phyloP scores from a whole-genome alignment of 1,284 basidiomycete genomes.

The Sporisorium sorghi region DNA sequence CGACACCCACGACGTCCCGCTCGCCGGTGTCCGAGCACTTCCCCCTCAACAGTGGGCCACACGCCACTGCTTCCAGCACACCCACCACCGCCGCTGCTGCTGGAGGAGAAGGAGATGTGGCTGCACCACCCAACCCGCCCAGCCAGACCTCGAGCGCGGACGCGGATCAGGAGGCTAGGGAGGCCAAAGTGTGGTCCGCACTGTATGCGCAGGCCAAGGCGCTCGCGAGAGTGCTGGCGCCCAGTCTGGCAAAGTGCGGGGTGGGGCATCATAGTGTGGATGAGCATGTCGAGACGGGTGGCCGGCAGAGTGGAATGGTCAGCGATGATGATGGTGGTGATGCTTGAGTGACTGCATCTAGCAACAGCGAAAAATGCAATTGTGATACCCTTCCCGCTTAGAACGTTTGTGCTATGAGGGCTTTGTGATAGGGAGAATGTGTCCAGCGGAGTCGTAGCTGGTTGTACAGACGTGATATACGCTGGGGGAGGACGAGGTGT shows the following conservation, averaged over 20 bases:
- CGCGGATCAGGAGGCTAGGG: slow-evolving; percentile 13
- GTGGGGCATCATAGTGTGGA: slow-evolving; percentile 26
- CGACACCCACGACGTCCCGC: slow-evolving; percentile 23
- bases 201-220: slow-evolving; percentile 49
- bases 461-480: no score
- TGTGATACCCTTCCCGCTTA: slow-evolving; percentile 14
- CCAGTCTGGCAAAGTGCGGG: slow-evolving; percentile 33
- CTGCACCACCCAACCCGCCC: no score
- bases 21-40: slow-evolving; percentile 43
- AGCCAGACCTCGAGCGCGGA: not conserved
- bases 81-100: no score
- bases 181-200: slow-evolving; percentile 28
- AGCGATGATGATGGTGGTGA: slow-evolving; percentile 39
- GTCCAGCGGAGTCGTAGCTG: no score
- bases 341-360: not conserved
- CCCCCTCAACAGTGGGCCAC: slow-evolving; percentile 9
- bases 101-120: not conserved
- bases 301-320: slow-evolving; percentile 16
- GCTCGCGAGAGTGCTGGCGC: slow-evolving; percentile 36
- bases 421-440: no score
- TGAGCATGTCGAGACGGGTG: slow-evolving; percentile 17
- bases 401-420: no score
- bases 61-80: no score
- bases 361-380: not conserved
- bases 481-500: not conserved